phyloP scores from a whole-genome alignment of 805 yeast species.

The Cyberlindnera mrakii region DNA sequence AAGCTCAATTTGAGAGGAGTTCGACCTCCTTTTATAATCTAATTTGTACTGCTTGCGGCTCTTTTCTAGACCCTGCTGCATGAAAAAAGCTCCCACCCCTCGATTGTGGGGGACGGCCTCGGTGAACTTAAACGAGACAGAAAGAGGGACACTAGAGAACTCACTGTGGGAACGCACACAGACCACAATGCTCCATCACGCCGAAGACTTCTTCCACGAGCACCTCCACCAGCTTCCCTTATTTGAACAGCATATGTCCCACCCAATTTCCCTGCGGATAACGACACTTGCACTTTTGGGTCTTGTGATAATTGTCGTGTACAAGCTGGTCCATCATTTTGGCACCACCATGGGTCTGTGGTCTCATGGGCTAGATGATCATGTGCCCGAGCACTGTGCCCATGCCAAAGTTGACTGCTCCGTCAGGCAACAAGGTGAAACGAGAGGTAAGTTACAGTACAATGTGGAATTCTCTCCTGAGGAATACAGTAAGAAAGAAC shows the following conservation, averaged over 20 bases:
- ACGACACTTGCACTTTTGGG: slow-evolving; percentile 19
- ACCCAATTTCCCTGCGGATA: slow-evolving; percentile 18
- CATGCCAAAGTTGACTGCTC: slow-evolving; percentile 42
- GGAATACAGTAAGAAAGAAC: slow-evolving; percentile 54
- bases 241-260: slow-evolving; percentile 19
- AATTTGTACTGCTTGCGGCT: too few species aligned
- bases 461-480: slow-evolving; percentile 80
- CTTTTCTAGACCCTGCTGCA: too few species aligned
- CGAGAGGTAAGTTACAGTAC: slow-evolving; percentile 27
- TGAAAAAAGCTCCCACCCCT: neutral
- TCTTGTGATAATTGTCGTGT: slow-evolving; percentile 20
- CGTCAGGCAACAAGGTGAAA: neutral
- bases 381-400: slow-evolving; percentile 74
- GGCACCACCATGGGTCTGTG: slow-evolving; percentile 38
- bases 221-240: slow-evolving; percentile 4
- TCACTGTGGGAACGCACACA: neutral
- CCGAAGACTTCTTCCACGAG: slow-evolving; percentile 2
- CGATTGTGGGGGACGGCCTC: neutral
- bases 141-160: neutral
- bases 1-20: neutral
- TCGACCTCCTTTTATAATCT: too few species aligned
- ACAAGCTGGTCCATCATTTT: slow-evolving; percentile 36
- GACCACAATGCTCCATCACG: neutral
- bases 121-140: neutral
- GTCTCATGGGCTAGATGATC: slow-evolving; percentile 33